Evolutionary conservation across 768 basidiomycete species (phyloP), one percentile per base, ranked within the genome.

Genomic region (Pleurotus platypus): DNA sequence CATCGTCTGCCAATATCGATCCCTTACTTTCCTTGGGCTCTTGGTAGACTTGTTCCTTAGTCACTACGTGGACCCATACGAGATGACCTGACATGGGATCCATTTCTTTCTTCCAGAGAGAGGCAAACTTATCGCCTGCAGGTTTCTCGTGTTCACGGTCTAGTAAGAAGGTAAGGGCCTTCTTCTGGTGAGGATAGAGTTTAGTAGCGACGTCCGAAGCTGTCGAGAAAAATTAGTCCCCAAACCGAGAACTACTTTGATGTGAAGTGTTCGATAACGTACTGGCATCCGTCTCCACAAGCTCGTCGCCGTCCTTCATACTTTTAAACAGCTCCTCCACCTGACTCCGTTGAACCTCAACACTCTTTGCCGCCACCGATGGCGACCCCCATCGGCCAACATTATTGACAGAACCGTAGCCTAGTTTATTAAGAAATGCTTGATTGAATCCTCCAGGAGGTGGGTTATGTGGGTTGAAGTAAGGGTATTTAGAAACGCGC

Each of bases 101-200:
- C 46, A 66, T 62, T 47, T 83, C 74, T 56, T 67, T 64, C 60
- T 89, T 85, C 90, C 90, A 93, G 40, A 93, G 69, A 6, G 89
- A 87, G 12, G 86, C 84, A 63, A 79, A 82, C 59, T 72, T 80
- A 70, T 83, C 79, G 45, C 72, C 63, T 38, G 77, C 76, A 35
- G 72, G 68, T 59, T 73, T 78, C 71, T 92, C 90, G 60, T 84
- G 80, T 69, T 90, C 87, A 67, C 97, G 83, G 66, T 97, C 92
- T 16, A 98, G 78, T 49, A 99, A 77, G 72, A 99, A 99, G 1
- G 96, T 94, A 16, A 99, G 78, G 20, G 96, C 97, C 70, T 96
- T 96, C 74, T 94, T 96, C 74, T 99, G 97, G 77, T 99, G 97
- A 16, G 96, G 93, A 72, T 98, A 99, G 6, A 99, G 77, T 47